These are phyloP conservation scores for Annona squamosa DNA, from an alignment of 164 flowering plant species.

Conservation along the genomic window DNA sequence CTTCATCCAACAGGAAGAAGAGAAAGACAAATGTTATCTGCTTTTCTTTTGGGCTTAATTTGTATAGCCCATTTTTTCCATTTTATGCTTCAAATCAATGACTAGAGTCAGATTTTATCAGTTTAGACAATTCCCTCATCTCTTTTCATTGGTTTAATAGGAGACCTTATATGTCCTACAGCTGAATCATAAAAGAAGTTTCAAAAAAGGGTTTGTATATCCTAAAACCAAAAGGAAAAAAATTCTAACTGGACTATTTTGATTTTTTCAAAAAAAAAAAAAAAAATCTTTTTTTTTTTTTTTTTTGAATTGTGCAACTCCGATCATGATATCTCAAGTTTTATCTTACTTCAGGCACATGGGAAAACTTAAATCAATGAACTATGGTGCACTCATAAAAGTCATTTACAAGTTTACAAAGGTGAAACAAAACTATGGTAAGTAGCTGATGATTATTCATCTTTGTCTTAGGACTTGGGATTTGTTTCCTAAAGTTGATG, in stretches of 20 bases:
- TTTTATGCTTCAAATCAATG: too few species aligned
- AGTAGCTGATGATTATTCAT: slow-evolving; percentile 5
- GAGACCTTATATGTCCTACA: neutral
- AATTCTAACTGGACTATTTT: neutral
- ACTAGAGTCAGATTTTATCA: too few species aligned
- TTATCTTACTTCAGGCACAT: slow-evolving; percentile 50
- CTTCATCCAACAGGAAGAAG: too few species aligned
- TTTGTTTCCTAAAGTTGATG: too few species aligned
- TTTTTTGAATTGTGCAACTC: neutral
- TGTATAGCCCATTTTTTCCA: too few species aligned
- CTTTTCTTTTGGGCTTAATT: too few species aligned
- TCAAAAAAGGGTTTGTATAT: neutral
- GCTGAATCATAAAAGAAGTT: neutral
- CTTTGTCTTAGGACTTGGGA: too few species aligned
- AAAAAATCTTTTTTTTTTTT: neutral
- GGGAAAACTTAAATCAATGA: slow-evolving; percentile 62
- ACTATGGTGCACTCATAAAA: slow-evolving; percentile 50
- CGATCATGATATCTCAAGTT: neutral
- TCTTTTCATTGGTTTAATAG: too few species aligned
- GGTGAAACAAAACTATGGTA: slow-evolving; percentile 52
- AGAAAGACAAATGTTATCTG: too few species aligned
- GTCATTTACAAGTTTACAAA: slow-evolving; percentile 49
- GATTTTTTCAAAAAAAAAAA: too few species aligned
- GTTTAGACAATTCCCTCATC: too few species aligned
- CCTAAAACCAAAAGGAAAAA: neutral